Conservation (phyloP, 148 eudicot genomes). For the Chenopodium album region DNA sequence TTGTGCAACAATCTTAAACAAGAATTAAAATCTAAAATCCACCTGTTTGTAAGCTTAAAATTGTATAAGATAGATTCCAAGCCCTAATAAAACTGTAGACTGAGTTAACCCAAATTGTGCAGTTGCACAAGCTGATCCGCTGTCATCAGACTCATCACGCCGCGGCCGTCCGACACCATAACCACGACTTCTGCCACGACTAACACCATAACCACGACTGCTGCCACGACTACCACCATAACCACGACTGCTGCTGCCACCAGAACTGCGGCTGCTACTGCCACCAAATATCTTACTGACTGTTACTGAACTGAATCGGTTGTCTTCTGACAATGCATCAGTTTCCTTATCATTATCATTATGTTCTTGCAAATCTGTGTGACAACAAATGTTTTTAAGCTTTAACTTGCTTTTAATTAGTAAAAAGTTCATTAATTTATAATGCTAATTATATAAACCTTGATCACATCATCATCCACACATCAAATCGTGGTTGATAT, state of each 20-base stretch:
- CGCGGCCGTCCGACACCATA: neutral
- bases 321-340: too few species aligned
- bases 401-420: too few species aligned
- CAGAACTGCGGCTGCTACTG: neutral
- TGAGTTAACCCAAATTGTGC: neutral
- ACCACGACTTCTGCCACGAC: neutral
- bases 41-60: neutral
- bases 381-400: neutral
- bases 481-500: too few species aligned
- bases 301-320: too few species aligned
- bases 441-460: too few species aligned
- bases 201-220: neutral
- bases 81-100: neutral
- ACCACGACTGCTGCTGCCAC: neutral
- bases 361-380: neutral
- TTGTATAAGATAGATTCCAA: neutral
- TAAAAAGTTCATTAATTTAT: too few species aligned
- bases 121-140: slow-evolving; percentile 3
- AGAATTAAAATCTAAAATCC: too few species aligned
- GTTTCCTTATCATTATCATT: too few species aligned
- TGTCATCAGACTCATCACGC: too few species aligned
- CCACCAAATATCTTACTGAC: neutral
- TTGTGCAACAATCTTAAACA: too few species aligned
- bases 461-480: too few species aligned
- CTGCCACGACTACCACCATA: neutral